A percentile compares a stretch with the other conserved stretches of the same genome.
Conservation (phyloP, 1,139 yeast genomes). For the Debaryomyces psychrophilus region DNA sequence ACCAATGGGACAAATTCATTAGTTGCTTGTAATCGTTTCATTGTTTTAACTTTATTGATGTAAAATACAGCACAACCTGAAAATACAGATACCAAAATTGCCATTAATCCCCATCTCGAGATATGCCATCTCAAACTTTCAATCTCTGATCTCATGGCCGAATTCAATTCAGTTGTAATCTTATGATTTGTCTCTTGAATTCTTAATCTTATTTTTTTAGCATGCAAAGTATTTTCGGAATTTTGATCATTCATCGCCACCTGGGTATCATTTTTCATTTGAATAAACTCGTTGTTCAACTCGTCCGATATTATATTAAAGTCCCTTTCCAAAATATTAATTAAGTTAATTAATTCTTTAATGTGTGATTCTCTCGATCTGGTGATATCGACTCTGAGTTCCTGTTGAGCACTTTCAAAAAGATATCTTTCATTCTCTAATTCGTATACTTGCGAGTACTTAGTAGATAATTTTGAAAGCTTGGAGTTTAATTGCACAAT, state of each 20-base stretch:
- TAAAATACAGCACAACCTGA: constrained; percentile 48
- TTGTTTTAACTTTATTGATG: constrained; percentile 33
- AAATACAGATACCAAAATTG: constrained; percentile 51
- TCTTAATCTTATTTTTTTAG: constrained; percentile 66
- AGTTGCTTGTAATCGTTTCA: constrained; percentile 27
- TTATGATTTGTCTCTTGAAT: constrained; percentile 87
- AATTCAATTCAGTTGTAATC: constrained; percentile 78
- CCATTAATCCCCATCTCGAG: constrained; percentile 80
- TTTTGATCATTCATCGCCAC: constrained; percentile 87
- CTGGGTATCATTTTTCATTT: constrained; percentile 72
- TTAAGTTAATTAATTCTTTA: constrained; percentile 66
- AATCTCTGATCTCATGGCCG: constrained; percentile 82
- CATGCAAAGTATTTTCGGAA: constrained; percentile 78
- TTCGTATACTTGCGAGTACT: constrained; percentile 67
- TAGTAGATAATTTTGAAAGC: constrained; percentile 58
- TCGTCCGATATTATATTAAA: constrained; percentile 76
- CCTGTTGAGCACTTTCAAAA: constrained; percentile 92
- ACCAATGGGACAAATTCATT: constrained; percentile 49
- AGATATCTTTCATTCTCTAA: constrained; percentile 84
- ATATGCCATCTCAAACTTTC: constrained; percentile 93
- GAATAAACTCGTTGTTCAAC: constrained; percentile 68
- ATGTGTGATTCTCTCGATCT: constrained; percentile 72
- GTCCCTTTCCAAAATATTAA: constrained; percentile 72
- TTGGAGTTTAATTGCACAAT: constrained; percentile 55
- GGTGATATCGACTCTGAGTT: constrained; percentile 77